These are phyloP conservation scores for Didymella pomorum DNA, from an alignment of 2,329 filamentous ascomycete species.

Conservation along the genomic window DNA sequence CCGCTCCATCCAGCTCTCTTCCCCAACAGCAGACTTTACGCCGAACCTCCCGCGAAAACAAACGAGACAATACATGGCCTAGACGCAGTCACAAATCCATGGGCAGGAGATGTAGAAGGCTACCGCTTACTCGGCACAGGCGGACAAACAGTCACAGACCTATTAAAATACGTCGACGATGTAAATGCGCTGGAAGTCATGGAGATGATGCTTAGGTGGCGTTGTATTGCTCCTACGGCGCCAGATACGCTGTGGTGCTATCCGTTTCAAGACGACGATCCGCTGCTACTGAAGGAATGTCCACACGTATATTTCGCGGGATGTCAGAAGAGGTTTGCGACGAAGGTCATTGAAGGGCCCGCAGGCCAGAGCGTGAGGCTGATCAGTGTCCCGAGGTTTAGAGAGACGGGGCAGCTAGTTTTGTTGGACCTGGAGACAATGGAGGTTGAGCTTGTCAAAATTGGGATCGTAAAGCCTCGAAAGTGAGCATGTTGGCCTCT, in stretches of 20 bases:
- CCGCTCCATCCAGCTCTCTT: conserved; percentile 94
- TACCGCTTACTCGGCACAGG: conserved; percentile 87
- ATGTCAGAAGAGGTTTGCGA: conserved; percentile 81
- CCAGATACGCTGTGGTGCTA: conserved; percentile 97
- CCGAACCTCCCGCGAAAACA: conserved; percentile 55
- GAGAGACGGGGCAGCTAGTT: conserved; percentile 78
- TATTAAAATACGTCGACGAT: conserved; percentile 87
- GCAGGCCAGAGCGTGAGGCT: conserved; percentile 77
- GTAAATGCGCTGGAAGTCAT: conserved; percentile 85
- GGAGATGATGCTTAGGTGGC: conserved; percentile 93
- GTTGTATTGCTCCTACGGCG: conserved; percentile 88
- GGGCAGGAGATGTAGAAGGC: conserved; percentile 88
- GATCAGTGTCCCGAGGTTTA: conserved; percentile 84
- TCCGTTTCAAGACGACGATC: conserved; percentile 92
- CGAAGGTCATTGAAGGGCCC: conserved; percentile 69
- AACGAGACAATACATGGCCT: conserved; percentile 71
- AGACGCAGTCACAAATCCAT: conserved; percentile 90
- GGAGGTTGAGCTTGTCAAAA: conserved; percentile 71
- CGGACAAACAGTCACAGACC: conserved; percentile 92
- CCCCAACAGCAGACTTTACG: conserved; percentile 75
- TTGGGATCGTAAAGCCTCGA: conserved; percentile 31
- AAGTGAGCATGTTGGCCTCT: not conserved
- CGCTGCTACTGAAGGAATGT: conserved; percentile 83
- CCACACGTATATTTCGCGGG: conserved; percentile 93
- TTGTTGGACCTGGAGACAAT: conserved; percentile 86